A percentile compares a stretch with the other conserved stretches of the same genome.
Conservation (phyloP, 108 stramenopile species). For the Poteriospumella lacustris region DNA sequence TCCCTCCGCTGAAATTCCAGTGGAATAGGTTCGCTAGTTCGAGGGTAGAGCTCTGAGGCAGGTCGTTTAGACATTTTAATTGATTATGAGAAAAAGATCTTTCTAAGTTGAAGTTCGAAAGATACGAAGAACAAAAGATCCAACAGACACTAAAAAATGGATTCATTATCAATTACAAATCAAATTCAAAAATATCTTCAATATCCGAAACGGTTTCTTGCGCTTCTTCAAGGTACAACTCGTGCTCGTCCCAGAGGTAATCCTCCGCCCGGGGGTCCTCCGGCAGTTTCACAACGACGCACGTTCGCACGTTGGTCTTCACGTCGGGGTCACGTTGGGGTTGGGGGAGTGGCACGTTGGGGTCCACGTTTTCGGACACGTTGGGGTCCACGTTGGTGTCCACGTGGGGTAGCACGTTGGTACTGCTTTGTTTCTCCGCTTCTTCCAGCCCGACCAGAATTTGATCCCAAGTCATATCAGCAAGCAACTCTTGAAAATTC, state of each 20-base stretch:
- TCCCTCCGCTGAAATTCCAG: constrained; percentile 6
- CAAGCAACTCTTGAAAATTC: constrained; percentile 8
- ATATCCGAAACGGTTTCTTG: constrained; percentile 7
- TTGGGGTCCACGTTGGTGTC: constrained; percentile 6
- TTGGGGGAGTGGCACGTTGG: constrained; percentile 5
- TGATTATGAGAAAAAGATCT: constrained; percentile 9
- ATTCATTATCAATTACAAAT: constrained; percentile 9
- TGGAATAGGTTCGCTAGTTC: constrained; percentile 7
- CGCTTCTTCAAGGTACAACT: constrained; percentile 7
- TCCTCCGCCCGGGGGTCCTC: constrained; percentile 4
- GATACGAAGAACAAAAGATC: constrained; percentile 8
- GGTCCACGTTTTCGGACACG: constrained; percentile 6
- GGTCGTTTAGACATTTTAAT: constrained; percentile 8
- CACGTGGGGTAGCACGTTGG: constrained; percentile 5
- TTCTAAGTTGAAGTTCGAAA: constrained; percentile 8
- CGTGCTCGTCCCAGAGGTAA: constrained; percentile 6
- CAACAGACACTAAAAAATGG: constrained; percentile 8
- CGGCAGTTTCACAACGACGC: constrained; percentile 6
- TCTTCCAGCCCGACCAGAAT: constrained; percentile 6
- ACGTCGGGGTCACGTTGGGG: constrained; percentile 5
- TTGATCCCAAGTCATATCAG: constrained; percentile 7
- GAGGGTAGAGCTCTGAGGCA: constrained; percentile 6
- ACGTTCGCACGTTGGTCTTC: constrained; percentile 6
- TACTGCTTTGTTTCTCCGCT: constrained; percentile 7
- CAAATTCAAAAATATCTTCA: constrained; percentile 9